Conservation (phyloP, 2,329 filamentous ascomycete species). For the Mycocentrospora acerina region DNA sequence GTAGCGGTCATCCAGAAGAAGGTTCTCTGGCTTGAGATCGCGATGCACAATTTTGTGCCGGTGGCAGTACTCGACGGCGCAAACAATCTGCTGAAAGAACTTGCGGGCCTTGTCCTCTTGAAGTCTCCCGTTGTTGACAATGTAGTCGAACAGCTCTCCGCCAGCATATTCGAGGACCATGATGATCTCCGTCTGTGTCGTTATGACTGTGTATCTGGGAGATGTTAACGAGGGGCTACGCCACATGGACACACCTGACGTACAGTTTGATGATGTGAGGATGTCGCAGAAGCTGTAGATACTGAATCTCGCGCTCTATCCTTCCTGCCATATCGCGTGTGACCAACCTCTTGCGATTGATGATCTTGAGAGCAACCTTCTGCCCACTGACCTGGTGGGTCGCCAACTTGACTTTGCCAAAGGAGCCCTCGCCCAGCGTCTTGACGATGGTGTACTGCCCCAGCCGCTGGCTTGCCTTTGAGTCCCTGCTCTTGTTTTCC, state of each 20-base stretch:
- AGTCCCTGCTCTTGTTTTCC: constrained; percentile 49
- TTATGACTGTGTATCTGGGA: constrained; percentile 88
- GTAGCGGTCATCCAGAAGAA: constrained; percentile 89
- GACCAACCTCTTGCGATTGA: constrained; percentile 91
- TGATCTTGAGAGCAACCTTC: constrained; percentile 97
- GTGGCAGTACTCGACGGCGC: constrained; percentile 98
- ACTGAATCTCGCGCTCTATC: constrained; percentile 97
- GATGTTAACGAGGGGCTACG: constrained; percentile 6
- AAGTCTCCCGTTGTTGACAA: constrained; percentile 91
- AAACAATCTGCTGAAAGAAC: constrained; percentile 99
- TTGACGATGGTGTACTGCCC: constrained; percentile 88
- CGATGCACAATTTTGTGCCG: constrained; percentile 98
- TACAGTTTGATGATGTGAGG: constrained; percentile 99
- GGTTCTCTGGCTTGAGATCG: constrained; percentile 95
- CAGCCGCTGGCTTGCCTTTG: constrained; percentile 77
- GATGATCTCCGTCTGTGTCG: constrained; percentile 90
- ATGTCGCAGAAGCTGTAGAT: constrained; percentile 90
- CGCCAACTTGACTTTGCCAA: constrained; percentile 97
- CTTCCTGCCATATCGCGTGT: constrained; percentile 97
- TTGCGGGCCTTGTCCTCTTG: constrained; percentile 89
- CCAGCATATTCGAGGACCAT: constrained; percentile 99
- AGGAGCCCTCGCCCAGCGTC: constrained; percentile 93
- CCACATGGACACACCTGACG: constrained; percentile 30
- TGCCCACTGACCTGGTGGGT: constrained; percentile 89
- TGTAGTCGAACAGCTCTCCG: constrained; percentile 96